Conservation (phyloP, 176 grass and related monocot species). For the Guadua angustifolia region DNA sequence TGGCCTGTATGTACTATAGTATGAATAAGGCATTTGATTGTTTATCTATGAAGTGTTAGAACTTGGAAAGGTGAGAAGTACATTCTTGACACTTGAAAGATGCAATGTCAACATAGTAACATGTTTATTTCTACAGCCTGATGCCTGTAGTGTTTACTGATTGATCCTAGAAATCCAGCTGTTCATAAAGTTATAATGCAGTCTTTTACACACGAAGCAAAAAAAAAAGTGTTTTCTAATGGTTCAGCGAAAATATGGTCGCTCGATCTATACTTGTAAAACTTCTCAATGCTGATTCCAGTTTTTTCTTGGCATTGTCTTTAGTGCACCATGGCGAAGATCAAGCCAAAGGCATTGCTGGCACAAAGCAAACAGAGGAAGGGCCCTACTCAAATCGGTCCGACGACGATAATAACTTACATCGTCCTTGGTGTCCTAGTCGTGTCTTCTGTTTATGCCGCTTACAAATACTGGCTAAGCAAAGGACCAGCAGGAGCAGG, state of each 20-base stretch:
- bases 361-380: slow-evolving; percentile 84
- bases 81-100: not conserved
- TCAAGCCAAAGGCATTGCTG: slow-evolving; percentile 79
- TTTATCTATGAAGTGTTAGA: not conserved
- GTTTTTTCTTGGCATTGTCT: slow-evolving; percentile 13
- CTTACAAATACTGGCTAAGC: slow-evolving; percentile 61
- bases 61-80: not conserved
- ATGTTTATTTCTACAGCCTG: slow-evolving; percentile 23
- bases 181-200: not conserved
- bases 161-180: not conserved
- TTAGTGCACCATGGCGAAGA: slow-evolving; percentile 53
- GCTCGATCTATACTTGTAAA: not conserved
- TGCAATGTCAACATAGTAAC: not conserved
- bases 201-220: not conserved
- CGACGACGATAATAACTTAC: slow-evolving; percentile 56
- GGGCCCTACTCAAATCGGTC: slow-evolving; percentile 58
- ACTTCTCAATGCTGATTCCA: not conserved
- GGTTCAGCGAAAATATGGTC: not conserved
- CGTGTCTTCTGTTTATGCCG: slow-evolving; percentile 49
- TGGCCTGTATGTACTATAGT: not conserved
- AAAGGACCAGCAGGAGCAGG: slow-evolving; percentile 30
- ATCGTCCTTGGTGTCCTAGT: slow-evolving; percentile 44
- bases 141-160: not conserved
- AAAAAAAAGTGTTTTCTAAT: not conserved
- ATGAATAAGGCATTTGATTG: not conserved